Evolutionary conservation across 202 grass and related monocot genomes (phyloP).

Genomic region (Carex arenaria): DNA sequence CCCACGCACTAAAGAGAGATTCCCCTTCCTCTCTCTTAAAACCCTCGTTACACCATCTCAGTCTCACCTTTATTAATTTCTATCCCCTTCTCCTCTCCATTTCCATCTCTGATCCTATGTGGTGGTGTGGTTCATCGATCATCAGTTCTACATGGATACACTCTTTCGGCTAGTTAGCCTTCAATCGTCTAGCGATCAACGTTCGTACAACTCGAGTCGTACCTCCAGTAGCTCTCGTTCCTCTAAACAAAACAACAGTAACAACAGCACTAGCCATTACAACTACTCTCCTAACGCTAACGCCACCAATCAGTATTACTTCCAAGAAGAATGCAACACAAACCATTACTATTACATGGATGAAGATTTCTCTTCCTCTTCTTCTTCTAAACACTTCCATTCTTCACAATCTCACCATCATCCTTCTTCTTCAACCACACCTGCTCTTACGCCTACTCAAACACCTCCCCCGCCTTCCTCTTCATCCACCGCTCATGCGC

Average conservation of each 20-base stretch:
- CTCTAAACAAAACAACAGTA: slow-evolving; percentile 60
- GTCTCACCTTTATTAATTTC: slow-evolving; percentile 27
- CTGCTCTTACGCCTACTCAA: slow-evolving; percentile 29
- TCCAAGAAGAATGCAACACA: slow-evolving; percentile 98
- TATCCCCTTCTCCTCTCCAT: neutral
- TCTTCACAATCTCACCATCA: slow-evolving; percentile 26
- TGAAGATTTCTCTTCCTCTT: slow-evolving; percentile 99
- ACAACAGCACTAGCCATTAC: slow-evolving; percentile 24
- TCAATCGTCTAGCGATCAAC: slow-evolving; percentile 67
- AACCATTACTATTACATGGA: slow-evolving; percentile 90
- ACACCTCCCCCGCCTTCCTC: slow-evolving; percentile 51
- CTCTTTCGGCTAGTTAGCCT: slow-evolving; percentile 97
- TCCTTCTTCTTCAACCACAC: slow-evolving; percentile 40
- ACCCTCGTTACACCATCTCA: slow-evolving; percentile 29
- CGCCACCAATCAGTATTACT: slow-evolving; percentile 44
- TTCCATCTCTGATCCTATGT: slow-evolving; percentile 45
- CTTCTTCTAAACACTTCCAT: slow-evolving; percentile 83
- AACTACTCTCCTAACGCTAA: slow-evolving; percentile 43
- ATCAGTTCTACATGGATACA: slow-evolving; percentile 79
- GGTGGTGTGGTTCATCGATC: slow-evolving; percentile 34
- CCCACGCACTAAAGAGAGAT: slow-evolving; percentile 46
- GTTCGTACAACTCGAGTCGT: slow-evolving; percentile 76
- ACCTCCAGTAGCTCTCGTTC: slow-evolving; percentile 78
- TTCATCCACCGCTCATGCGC: slow-evolving; percentile 51
- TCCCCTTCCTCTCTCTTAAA: slow-evolving; percentile 41